Base-by-base conservation (phyloP, 2,329 filamentous ascomycete genomes). In the Phyllosticta citrichinensis region DNA sequence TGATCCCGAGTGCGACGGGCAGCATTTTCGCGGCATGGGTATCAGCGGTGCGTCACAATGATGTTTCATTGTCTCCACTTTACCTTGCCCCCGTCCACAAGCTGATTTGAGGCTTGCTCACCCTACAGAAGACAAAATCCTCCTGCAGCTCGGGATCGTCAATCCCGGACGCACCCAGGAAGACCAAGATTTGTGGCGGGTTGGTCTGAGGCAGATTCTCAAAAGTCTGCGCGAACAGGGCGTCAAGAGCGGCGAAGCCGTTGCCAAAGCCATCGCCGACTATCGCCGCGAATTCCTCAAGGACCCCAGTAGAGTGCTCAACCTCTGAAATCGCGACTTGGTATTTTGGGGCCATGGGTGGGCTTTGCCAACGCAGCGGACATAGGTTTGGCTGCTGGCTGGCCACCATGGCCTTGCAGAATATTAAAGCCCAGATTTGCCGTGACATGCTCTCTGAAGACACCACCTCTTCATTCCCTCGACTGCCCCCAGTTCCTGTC, bases 11-110 rank as follows among this genome's bases (percentile, higher is more conserved):
- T 99, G 94, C 76, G 77, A 84, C 61, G 86, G 77, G 65, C 87
- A 97, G 78, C 94, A 99, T 76, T 92, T 96, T 71, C 80, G 81
- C 66, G 79, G 84, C 63, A 87, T 93, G 77, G 79, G 77, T 69
- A 77, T 90, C 70, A 83, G 82, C 76, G 90, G 90, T 95, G 82
- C 84, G 88, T 89, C 72, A 67, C 62, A 63, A 57, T 62, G 65
- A 64, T 53, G 17, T 14, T 50, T 52, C 27, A 9, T 62, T 25
- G 25, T 55, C 51, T 53, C 50, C 51, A 51, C 54, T 55, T 62
- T 56, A 58, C 65, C 14, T n/a, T 12, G 17, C 50, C 8, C 24
- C 51, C 56, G 57, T 60, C 58, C 71, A 64, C 66, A 67, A 64
- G 73, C 74, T 78, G 67, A 79, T 71, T 71, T 66, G 30, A 63